A percentile compares a stretch with the other conserved stretches of the same genome.
These are phyloP conservation scores for Acacia melanoxylon DNA, from an alignment of 306 rosid genomes.

Conservation along the genomic window DNA sequence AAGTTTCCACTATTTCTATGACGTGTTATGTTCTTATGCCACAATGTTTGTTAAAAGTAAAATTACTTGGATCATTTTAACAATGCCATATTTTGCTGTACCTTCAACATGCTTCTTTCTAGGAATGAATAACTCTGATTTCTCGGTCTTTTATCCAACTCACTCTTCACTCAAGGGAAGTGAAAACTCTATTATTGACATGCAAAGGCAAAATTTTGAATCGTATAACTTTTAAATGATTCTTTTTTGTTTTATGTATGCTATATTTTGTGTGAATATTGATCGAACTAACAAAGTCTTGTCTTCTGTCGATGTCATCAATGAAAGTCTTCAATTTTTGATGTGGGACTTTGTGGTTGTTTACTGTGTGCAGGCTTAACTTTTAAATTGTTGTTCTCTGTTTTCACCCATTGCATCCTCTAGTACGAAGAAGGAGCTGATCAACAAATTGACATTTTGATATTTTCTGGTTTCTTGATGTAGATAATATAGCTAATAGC, in stretches of 20 bases:
- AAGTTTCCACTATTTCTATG: conserved; percentile 2
- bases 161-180: conserved; percentile 7
- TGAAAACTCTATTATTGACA: conserved; percentile 17
- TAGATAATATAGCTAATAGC: conserved; percentile 15
- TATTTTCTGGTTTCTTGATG: conserved; percentile 21
- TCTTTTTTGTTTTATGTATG: neutral
- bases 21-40: no score
- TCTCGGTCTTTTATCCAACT: neutral
- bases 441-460: conserved; percentile 14
- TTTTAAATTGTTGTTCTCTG: neutral
- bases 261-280: neutral
- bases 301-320: neutral
- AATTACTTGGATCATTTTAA: no score
- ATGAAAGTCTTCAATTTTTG: neutral
- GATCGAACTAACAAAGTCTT: neutral
- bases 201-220: conserved; percentile 14
- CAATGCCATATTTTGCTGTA: neutral
- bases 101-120: neutral
- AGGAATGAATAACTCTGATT: neutral
- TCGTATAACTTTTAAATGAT: neutral
- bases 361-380: neutral
- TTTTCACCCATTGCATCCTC: neutral
- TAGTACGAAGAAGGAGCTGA: conserved; percentile 14
- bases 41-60: no score
- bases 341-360: neutral